Conservation (phyloP, 441 rosid species). For the Populus hybrid region DNA sequence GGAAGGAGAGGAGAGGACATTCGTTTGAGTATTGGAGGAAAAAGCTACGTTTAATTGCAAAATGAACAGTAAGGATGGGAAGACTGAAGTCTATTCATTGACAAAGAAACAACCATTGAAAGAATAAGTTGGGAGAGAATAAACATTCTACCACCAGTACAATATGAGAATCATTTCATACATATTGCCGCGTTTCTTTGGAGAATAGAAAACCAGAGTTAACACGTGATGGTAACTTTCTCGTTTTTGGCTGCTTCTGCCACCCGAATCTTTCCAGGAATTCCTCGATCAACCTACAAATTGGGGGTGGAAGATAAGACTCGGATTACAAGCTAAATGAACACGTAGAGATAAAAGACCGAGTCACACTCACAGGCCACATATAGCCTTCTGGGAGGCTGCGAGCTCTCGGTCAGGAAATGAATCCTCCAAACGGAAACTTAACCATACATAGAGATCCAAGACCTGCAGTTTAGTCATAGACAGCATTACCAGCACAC, state of each 20-base stretch:
- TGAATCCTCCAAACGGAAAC: slow-evolving; percentile 77
- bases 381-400: slow-evolving; percentile 75
- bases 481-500: slow-evolving; percentile 1
- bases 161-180: not conserved
- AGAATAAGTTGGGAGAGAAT: not conserved
- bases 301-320: slow-evolving; percentile 4
- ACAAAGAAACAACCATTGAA: not conserved
- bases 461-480: slow-evolving; percentile 49
- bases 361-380: slow-evolving; percentile 56
- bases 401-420: slow-evolving; percentile 83
- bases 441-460: slow-evolving; percentile 89
- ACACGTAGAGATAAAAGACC: not conserved
- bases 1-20: not conserved
- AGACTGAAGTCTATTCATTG: not conserved
- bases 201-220: slow-evolving; percentile 17
- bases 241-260: slow-evolving; percentile 35
- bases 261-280: slow-evolving; percentile 59
- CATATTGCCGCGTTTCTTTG: slow-evolving; percentile 5
- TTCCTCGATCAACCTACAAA: slow-evolving; percentile 72
- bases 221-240: slow-evolving; percentile 12
- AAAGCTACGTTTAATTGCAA: not conserved
- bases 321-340: not conserved
- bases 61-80: not conserved
- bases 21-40: not conserved
- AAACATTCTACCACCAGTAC: not conserved